Evolutionary conservation across 2,329 filamentous ascomycete genomes (phyloP).

Genomic region (Cytospora piceicola): DNA sequence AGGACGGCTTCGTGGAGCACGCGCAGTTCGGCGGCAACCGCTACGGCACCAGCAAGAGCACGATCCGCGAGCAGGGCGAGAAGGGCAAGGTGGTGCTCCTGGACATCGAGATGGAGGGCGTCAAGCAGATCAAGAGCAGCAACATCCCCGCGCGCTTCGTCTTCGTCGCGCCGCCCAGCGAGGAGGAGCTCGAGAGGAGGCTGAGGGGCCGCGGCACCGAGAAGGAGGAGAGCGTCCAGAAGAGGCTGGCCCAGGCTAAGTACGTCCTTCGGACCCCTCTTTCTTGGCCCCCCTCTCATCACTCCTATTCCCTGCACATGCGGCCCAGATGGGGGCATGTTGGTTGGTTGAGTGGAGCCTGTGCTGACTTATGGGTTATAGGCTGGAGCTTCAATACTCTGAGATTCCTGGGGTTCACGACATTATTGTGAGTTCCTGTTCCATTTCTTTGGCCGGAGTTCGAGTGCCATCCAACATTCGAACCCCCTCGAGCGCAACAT

Average conservation of each 20-base stretch:
- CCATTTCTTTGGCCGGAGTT: not conserved
- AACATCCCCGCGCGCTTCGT: slow-evolving; percentile 77
- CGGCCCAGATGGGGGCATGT: not conserved
- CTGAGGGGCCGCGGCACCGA: slow-evolving; percentile 79
- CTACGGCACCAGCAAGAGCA: slow-evolving; percentile 83
- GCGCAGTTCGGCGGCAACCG: slow-evolving; percentile 83
- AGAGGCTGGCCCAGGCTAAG: slow-evolving; percentile 71
- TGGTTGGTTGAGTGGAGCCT: not conserved
- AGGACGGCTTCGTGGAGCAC: slow-evolving; percentile 79
- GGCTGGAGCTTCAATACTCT: slow-evolving; percentile 72
- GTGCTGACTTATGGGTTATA: slow-evolving; percentile 12
- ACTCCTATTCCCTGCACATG: not conserved
- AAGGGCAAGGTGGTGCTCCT: slow-evolving; percentile 78
- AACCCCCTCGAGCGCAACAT: not conserved
- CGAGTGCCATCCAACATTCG: not conserved
- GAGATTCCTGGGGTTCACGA: slow-evolving; percentile 64
- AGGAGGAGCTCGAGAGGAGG: slow-evolving; percentile 73
- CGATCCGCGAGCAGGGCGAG: slow-evolving; percentile 74
- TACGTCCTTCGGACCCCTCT: slow-evolving; percentile 3
- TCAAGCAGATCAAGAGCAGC: slow-evolving; percentile 87
- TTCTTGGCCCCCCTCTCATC: not conserved
- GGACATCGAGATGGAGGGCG: slow-evolving; percentile 98
- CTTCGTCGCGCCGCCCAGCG: slow-evolving; percentile 80
- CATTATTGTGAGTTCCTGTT: slow-evolving; percentile 34
- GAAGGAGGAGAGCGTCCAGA: slow-evolving; percentile 70